A percentile compares a stretch with the other conserved stretches of the same genome.
Conservation (phyloP, 192 early-diverging fungal genomes). For the Dissophora ornata region DNA sequence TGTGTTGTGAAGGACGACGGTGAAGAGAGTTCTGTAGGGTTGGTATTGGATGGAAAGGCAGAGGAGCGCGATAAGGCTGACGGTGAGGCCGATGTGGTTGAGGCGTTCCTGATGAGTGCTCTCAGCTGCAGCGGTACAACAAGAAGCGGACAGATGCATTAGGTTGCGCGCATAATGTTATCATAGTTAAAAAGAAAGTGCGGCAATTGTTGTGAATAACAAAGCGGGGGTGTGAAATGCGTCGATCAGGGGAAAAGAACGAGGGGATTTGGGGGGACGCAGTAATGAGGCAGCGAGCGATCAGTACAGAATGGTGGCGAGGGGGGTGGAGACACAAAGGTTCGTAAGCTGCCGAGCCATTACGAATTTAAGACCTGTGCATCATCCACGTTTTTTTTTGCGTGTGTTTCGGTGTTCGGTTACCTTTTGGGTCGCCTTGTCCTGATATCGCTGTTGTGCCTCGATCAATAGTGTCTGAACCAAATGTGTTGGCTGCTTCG, state of each 20-base stretch:
- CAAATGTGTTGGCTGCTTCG: conserved; percentile 32
- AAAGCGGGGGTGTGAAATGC: not conserved
- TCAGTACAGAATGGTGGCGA: not conserved
- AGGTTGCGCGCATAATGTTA: not conserved
- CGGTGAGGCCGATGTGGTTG: conserved; percentile 25
- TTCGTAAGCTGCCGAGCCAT: no score
- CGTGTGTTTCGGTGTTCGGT: conserved; percentile 13
- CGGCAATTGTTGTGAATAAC: not conserved
- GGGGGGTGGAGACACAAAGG: not conserved
- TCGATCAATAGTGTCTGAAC: conserved; percentile 29
- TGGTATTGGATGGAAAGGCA: not conserved
- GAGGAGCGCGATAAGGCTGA: not conserved
- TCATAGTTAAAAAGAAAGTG: not conserved
- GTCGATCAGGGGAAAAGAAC: not conserved
- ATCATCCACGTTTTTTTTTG: not conserved
- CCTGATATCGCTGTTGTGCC: conserved; percentile 30
- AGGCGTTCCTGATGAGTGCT: conserved; percentile 38
- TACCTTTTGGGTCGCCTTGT: conserved; percentile 22
- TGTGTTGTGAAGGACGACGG: not conserved
- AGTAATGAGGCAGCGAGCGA: not conserved
- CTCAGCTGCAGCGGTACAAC: conserved; percentile 22
- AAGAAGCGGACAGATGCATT: not conserved
- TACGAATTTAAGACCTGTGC: no score
- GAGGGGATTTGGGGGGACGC: not conserved
- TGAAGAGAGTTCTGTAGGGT: conserved; percentile 20